phyloP scores from a whole-genome alignment of 2,329 filamentous ascomycete species.

The Colletotrichum sublineola region DNA sequence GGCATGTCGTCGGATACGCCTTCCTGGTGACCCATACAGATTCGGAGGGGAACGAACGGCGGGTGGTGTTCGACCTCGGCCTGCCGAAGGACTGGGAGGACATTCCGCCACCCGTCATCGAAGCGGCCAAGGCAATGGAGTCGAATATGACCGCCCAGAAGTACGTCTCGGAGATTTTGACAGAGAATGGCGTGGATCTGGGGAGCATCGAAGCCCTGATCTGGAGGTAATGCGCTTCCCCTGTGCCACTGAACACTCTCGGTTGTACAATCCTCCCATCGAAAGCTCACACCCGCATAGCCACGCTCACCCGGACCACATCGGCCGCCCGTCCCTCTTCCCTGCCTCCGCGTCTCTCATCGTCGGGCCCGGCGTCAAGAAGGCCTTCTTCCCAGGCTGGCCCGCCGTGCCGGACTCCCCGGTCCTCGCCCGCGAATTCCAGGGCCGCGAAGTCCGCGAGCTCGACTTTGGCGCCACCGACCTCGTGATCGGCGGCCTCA shows the following conservation, averaged over 20 bases:
- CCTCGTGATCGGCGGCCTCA: conserved; percentile 14
- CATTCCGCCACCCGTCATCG: not conserved
- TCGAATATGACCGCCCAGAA: conserved; percentile 2
- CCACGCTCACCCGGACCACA: conserved; percentile 48
- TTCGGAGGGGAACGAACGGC: not conserved
- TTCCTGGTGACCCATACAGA: conserved; percentile 9
- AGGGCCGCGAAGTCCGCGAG: conserved; percentile 25
- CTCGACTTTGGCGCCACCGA: conserved; percentile 2
- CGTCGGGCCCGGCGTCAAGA: conserved; percentile 45
- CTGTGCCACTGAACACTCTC: not conserved
- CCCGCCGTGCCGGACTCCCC: conserved; percentile 31
- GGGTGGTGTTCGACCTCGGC: conserved; percentile 10
- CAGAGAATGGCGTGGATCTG: conserved; percentile 4
- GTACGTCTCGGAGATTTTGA: conserved; percentile 25
- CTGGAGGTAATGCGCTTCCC: conserved; percentile 41
- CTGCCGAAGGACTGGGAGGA: conserved; percentile 12
- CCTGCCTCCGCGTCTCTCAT: conserved; percentile 43
- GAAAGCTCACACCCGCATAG: not conserved
- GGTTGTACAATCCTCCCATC: too few relatives aligned
- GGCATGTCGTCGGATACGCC: conserved; percentile 14
- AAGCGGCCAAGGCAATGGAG: not conserved
- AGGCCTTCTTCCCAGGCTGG: conserved; percentile 40
- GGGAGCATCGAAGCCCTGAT: conserved; percentile 43
- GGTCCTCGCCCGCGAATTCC: conserved; percentile 37
- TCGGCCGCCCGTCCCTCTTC: conserved; percentile 46